phyloP scores from a whole-genome alignment of 2,329 filamentous ascomycete genomes.

The Ophiostoma quercus region DNA sequence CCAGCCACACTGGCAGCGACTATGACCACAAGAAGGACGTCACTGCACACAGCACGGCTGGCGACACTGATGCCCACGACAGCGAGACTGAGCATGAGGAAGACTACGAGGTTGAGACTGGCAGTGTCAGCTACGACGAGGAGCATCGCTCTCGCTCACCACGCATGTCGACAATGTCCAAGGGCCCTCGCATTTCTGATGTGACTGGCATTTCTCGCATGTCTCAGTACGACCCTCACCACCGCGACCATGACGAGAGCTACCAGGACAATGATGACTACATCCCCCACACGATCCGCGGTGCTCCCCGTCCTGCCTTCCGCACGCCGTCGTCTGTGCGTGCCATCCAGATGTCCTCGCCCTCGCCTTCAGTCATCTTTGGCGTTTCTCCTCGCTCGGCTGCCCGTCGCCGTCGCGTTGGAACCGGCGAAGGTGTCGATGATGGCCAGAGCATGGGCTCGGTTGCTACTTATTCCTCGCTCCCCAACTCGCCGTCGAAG shows the following conservation, averaged over 20 bases:
- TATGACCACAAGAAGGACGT: constrained; percentile 17
- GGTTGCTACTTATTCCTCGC: constrained; percentile 15
- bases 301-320: constrained; percentile 59
- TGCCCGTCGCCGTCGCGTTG: constrained; percentile 37
- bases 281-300: constrained; percentile 48
- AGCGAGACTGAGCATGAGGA: constrained; percentile 21
- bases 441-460: constrained; percentile 19
- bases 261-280: constrained; percentile 41
- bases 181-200: constrained; percentile 40
- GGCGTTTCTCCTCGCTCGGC: constrained; percentile 49
- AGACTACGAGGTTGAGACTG: constrained; percentile 28
- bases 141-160: constrained; percentile 12
- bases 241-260: constrained; percentile 40
- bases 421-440: constrained; percentile 14
- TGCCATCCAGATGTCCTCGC: constrained; percentile 67
- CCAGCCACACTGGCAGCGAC: constrained; percentile 24
- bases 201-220: constrained; percentile 50
- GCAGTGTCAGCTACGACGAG: constrained; percentile 25
- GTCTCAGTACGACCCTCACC: constrained; percentile 46
- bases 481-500: constrained; percentile 46
- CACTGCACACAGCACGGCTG: constrained; percentile 29
- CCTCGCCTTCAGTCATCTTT: constrained; percentile 48
- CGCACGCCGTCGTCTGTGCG: constrained; percentile 64
- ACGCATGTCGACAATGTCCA: constrained; percentile 9
- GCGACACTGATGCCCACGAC: constrained; percentile 16